Evolutionary conservation across 345 rosid genomes (phyloP).

Genomic region (Gossypium bickii): DNA sequence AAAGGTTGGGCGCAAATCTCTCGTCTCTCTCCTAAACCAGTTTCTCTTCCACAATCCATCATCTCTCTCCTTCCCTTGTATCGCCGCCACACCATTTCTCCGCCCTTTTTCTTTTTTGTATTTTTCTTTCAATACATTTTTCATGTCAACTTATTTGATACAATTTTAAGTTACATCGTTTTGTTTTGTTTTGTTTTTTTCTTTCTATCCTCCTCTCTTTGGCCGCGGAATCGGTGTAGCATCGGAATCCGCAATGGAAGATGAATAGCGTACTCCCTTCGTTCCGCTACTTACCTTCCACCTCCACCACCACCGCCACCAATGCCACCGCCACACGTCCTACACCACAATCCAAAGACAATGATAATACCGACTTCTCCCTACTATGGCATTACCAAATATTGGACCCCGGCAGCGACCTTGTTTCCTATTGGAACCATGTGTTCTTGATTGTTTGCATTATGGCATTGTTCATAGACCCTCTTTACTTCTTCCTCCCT

Average conservation of each 20-base stretch:
- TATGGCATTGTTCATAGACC: slow-evolving; percentile 83
- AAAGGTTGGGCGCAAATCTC: not conserved
- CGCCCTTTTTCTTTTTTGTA: not conserved
- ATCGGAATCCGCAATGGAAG: slow-evolving; percentile 54
- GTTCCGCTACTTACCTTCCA: slow-evolving; percentile 29
- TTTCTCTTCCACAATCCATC: not conserved
- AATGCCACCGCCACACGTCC: slow-evolving; percentile 18
- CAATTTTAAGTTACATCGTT: not conserved
- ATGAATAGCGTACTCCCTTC: slow-evolving; percentile 38
- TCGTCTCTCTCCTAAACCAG: not conserved
- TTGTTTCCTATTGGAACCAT: slow-evolving; percentile 81
- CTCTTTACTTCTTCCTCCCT: slow-evolving; percentile 74
- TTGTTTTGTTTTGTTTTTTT: not conserved
- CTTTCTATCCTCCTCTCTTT: not conserved
- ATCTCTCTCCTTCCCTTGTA: not conserved
- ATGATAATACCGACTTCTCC: slow-evolving; percentile 28
- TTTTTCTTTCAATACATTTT: not conserved
- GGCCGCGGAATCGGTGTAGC: slow-evolving; percentile 37
- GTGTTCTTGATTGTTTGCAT: slow-evolving; percentile 70
- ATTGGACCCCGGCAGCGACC: slow-evolving; percentile 86
- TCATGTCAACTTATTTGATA: not conserved
- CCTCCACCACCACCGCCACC: slow-evolving; percentile 31
- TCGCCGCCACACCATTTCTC: not conserved
- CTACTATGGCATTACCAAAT: slow-evolving; percentile 78
- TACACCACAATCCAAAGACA: slow-evolving; percentile 4